Conservation (phyloP, 768 basidiomycete genomes). For the Mycena vitilis region DNA sequence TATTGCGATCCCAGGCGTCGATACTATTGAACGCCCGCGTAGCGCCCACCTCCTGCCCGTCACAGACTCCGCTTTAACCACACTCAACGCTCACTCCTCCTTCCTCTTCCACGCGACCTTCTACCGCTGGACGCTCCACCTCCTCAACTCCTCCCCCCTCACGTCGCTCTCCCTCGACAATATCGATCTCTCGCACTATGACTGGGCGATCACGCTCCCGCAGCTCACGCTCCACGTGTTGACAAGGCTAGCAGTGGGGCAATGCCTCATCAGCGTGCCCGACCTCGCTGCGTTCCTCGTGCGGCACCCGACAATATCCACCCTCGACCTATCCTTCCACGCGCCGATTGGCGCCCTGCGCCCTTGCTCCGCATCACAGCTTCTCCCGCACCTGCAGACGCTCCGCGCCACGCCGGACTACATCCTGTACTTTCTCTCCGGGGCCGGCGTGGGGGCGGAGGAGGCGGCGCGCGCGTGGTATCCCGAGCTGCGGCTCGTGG, state of each 20-base stretch:
- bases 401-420: slow-evolving; percentile 27
- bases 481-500: slow-evolving; percentile 8
- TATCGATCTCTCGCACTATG: slow-evolving; percentile 27
- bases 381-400: slow-evolving; percentile 7
- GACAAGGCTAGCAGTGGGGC: neutral
- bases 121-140: slow-evolving; percentile 21
- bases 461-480: neutral
- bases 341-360: slow-evolving; percentile 15
- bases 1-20: neutral
- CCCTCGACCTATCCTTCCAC: slow-evolving; percentile 22
- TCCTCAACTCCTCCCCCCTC: slow-evolving; percentile 25
- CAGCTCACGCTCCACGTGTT: slow-evolving; percentile 12
- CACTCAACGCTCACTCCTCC: slow-evolving; percentile 21
- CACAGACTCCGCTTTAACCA: neutral
- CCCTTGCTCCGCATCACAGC: neutral
- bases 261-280: slow-evolving; percentile 18
- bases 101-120: slow-evolving; percentile 23
- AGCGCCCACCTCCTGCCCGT: neutral
- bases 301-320: slow-evolving; percentile 9
- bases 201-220: slow-evolving; percentile 28
- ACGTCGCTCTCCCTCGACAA: slow-evolving; percentile 24
- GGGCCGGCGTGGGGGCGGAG: too few species aligned
- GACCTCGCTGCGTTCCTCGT: slow-evolving; percentile 25
- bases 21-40: neutral
- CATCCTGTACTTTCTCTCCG: slow-evolving; percentile 19